These are phyloP conservation scores for Mortierella sp. DNA, from an alignment of 371 early-diverging fungal genomes.

Conservation along the genomic window DNA sequence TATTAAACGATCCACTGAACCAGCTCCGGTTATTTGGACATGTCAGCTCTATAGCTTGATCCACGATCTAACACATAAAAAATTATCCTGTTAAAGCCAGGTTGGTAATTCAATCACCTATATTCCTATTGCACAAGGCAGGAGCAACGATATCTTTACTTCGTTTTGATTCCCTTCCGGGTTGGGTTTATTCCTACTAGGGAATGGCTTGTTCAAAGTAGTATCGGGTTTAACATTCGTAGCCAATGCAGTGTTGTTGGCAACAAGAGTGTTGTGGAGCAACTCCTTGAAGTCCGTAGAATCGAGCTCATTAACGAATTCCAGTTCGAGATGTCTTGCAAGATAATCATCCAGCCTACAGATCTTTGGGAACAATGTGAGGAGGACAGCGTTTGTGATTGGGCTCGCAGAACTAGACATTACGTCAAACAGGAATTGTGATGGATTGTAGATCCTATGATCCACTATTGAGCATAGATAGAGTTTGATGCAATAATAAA, in stretches of 20 bases:
- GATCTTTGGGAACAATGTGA: slow-evolving; percentile 26
- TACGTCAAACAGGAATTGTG: neutral
- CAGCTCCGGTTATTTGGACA: slow-evolving; percentile 14
- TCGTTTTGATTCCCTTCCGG: slow-evolving; percentile 8
- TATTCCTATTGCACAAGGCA: neutral
- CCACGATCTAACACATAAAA: slow-evolving; percentile 24
- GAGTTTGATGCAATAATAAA: neutral
- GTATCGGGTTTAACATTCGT: neutral
- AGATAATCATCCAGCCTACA: slow-evolving; percentile 30
- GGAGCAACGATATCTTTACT: neutral
- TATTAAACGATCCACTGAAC: slow-evolving; percentile 17
- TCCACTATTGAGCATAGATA: no score
- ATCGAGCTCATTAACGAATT: slow-evolving; percentile 11
- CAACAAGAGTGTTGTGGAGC: slow-evolving; percentile 31
- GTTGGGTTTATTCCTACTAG: neutral
- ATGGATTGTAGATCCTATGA: neutral
- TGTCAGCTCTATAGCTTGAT: slow-evolving; percentile 22
- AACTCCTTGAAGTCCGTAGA: slow-evolving; percentile 26
- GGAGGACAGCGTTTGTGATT: slow-evolving; percentile 40
- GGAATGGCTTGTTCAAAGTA: neutral
- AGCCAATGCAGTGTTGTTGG: neutral
- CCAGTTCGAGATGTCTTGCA: neutral
- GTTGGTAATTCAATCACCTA: neutral
- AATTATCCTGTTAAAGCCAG: neutral
- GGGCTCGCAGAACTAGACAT: slow-evolving; percentile 7